A percentile compares a stretch with the other conserved stretches of the same genome.
These are phyloP conservation scores for Decorospora gaudefroyi DNA, from an alignment of 2,329 filamentous ascomycete species.

Conservation along the genomic window DNA sequence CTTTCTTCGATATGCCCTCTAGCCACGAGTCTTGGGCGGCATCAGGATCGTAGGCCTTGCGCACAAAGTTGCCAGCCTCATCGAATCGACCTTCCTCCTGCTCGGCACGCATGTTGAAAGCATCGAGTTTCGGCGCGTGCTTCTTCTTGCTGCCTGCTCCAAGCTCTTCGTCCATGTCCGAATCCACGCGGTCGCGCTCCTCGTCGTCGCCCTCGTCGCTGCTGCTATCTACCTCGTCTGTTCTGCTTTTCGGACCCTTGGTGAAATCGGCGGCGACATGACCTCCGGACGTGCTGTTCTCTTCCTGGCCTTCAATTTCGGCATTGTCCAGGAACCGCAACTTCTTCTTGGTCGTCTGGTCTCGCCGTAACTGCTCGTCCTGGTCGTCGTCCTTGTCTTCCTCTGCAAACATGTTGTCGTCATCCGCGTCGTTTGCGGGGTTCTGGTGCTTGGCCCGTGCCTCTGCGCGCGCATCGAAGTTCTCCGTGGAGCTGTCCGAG, in stretches of 20 bases:
- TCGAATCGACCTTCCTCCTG: constrained; percentile 94
- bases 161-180: constrained; percentile 81
- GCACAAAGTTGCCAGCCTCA: constrained; percentile 85
- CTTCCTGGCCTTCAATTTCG: constrained; percentile 80
- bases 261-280: constrained; percentile 66
- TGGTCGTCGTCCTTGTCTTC: constrained; percentile 63
- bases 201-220: constrained; percentile 66
- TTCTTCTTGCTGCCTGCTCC: constrained; percentile 89
- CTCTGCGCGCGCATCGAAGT: constrained; percentile 75
- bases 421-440: constrained; percentile 56
- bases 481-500: constrained; percentile 88
- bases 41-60: constrained; percentile 86
- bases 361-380: constrained; percentile 56
- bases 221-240: constrained; percentile 66
- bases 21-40: constrained; percentile 91
- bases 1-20: constrained; percentile 88
- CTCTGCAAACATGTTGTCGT: constrained; percentile 82
- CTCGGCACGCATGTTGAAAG: constrained; percentile 90
- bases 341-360: constrained; percentile 64
- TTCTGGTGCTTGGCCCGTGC: constrained; percentile 55
- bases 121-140: constrained; percentile 91
- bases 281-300: constrained; percentile 72
- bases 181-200: constrained; percentile 66
- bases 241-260: constrained; percentile 33
- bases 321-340: constrained; percentile 63